Evolutionary conservation across 306 rosid genomes (phyloP), one percentile per base, ranked within the genome.

Genomic region (Fragaria nilgerrensis): DNA sequence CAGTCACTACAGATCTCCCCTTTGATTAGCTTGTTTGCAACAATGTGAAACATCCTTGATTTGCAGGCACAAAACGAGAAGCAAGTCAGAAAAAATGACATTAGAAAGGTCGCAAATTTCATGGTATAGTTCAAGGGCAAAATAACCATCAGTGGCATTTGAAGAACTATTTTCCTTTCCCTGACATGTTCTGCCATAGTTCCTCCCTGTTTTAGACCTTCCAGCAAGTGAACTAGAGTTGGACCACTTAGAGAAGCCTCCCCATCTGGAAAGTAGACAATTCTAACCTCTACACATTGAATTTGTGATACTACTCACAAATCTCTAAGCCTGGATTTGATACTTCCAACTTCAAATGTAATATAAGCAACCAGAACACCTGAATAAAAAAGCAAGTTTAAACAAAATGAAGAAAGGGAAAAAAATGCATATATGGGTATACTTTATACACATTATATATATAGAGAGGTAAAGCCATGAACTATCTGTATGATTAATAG

Each of bases 261-360:
- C 75, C 87, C 89, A 52, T 82, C 91, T 4, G 88, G 93, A 79
- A 92, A 84, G 76, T 88, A 92, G 83, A 95, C 83, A 73, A 90
- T 90, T 86, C 97, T 89, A 69, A 95, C 97, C 87, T 95, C 97
- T 61, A 92, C 93, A 75, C 85, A 92, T 88, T 8, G 99, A 91
- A 83, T 95, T 92, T 72, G 97, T 95, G 77, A 95, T 95, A 76
- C 99, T 95, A 81, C 97, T 95, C 78, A 86, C 75, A 82, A 92
- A 95, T 84, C 99, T 90, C 85, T 95, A 96, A 17, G 89, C 97
- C 99, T 82, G 50, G 81, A 83, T 87, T 95, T 95, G 73, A 95
- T 79, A 80, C 84, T 93, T 78, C 72, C 87, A 75, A 92, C 92
- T 72, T 81, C 76, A 79, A 95, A 92, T 68, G 96, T 96, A 70